Base-by-base conservation (phyloP, 805 yeast species). In the Candida pini region DNA sequence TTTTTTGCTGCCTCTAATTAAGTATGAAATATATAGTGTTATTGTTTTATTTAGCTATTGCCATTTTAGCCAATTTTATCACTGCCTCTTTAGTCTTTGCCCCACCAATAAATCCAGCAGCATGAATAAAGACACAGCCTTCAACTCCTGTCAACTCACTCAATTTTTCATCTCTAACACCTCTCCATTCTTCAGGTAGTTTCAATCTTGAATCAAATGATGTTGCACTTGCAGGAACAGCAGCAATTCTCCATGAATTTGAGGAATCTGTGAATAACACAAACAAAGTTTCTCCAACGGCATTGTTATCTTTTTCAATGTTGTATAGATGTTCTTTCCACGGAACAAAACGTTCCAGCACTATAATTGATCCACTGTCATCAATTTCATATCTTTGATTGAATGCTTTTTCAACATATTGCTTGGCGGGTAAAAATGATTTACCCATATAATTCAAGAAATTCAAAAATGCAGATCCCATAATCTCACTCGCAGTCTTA, bases 51-150 rank as follows among this genome's bases (percentile, higher is more conserved):
- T n/a, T n/a, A n/a, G n/a, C n/a, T n/a, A 51, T 16, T 13, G 58
- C 41, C 47, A 33, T 38, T 33, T 49, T 64, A 6, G 97, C 97
- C 60, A 92, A 69, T 52, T 74, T 61, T 38, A 87, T 56, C 10
- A 81, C 97, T 21, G 84, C 82, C 34, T 87, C 96, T 43, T 69
- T 65, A 17, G 94, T 72, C 53, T 78, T 69, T 37, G 90, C 86
- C 35, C 98, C 98, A 29, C 98, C 98, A 52, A 92, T 92, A 62
- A 92, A 92, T 0, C 98, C 97, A 27, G 95, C 85, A 28, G 97
- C 96, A 51, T 92, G 98, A 38, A 92, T 78, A 54, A 92, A 92
- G 15, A 89, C 76, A 56, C 96, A 85, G 7, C 85, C 96, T 21
- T 75, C 78, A 36, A 92, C 74, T n/a, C 95, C 96, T 23, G 87